A percentile compares a stretch with the other conserved stretches of the same genome.
These are phyloP conservation scores for Rhinocladiella similis DNA, from an alignment of 2,329 filamentous ascomycete species.

Conservation along the genomic window DNA sequence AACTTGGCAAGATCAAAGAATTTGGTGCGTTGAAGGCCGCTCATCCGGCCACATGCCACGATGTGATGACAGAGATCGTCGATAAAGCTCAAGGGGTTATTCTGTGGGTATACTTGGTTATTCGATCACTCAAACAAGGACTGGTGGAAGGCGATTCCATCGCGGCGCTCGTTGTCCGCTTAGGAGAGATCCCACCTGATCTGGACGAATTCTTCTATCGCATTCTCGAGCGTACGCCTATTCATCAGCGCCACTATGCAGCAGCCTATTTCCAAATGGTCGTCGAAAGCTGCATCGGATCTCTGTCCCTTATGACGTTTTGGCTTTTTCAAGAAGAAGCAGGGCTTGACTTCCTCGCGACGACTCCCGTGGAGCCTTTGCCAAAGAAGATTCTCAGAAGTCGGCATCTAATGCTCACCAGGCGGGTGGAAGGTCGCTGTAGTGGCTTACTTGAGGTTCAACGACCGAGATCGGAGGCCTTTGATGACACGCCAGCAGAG, in stretches of 20 bases:
- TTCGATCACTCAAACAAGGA: slow-evolving; percentile 38
- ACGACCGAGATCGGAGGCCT: too few relatives aligned
- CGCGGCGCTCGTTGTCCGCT: not conserved
- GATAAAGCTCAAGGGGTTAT: slow-evolving; percentile 45
- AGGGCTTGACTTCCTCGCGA: too few relatives aligned
- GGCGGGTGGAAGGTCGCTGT: too few relatives aligned
- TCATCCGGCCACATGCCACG: not conserved
- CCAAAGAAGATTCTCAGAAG: too few relatives aligned
- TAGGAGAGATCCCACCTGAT: slow-evolving; percentile 12
- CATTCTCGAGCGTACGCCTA: slow-evolving; percentile 12
- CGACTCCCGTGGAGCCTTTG: too few relatives aligned
- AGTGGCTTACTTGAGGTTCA: too few relatives aligned
- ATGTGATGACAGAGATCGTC: slow-evolving; percentile 28
- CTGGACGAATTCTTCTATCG: slow-evolving; percentile 16
- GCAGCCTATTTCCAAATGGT: not conserved
- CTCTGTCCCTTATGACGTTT: too few relatives aligned
- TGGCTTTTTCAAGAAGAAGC: too few relatives aligned
- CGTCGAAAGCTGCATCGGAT: not conserved
- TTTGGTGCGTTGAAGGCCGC: not conserved
- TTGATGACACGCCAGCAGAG: too few relatives aligned
- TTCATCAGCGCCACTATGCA: not conserved
- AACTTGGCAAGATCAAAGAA: not conserved
- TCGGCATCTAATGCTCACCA: too few relatives aligned
- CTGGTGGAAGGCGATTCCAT: slow-evolving; percentile 10
- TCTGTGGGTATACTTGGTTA: slow-evolving; percentile 48